Conservation (phyloP, 106 monocot genomes). For the Chionographis japonica region DNA sequence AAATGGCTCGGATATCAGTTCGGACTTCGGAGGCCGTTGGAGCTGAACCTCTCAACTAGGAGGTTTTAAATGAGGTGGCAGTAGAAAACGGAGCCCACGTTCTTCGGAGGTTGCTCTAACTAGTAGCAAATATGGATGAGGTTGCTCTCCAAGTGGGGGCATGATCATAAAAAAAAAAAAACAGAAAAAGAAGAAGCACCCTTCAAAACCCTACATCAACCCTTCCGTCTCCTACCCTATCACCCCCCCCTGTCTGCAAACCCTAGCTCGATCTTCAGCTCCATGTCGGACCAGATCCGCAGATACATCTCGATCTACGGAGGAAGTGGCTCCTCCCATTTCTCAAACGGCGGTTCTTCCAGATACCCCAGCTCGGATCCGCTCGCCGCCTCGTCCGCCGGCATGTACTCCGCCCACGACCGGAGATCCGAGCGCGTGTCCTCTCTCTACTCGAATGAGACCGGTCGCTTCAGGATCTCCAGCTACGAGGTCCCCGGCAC, state of each 20-base stretch:
- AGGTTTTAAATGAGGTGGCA: too few relatives aligned
- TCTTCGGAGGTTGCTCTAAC: too few relatives aligned
- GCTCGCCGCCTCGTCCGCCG: neutral
- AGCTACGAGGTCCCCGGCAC: neutral
- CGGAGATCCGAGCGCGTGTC: neutral
- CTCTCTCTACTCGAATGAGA: neutral
- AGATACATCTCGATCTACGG: neutral
- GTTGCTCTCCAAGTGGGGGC: too few relatives aligned
- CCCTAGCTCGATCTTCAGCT: conserved; percentile 1
- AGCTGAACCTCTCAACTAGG: too few relatives aligned
- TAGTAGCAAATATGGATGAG: too few relatives aligned
- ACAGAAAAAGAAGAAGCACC: too few relatives aligned
- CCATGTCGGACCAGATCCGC: conserved; percentile 26
- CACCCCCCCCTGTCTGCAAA: neutral
- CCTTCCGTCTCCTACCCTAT: neutral
- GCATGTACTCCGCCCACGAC: neutral
- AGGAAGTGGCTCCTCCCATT: neutral
- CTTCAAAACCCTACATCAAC: neutral
- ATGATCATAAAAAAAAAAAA: too few relatives aligned
- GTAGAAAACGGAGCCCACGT: too few relatives aligned
- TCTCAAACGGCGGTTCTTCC: conserved; percentile 2
- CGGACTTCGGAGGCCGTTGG: too few relatives aligned
- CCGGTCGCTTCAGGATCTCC: neutral
- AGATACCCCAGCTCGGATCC: neutral
- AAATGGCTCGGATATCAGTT: too few relatives aligned